Percentiles rank a stretch among this genome's conserved stretches.
Conservation (phyloP, 176 grass and related monocot genomes). For the Hyparrhenia diplandra region DNA sequence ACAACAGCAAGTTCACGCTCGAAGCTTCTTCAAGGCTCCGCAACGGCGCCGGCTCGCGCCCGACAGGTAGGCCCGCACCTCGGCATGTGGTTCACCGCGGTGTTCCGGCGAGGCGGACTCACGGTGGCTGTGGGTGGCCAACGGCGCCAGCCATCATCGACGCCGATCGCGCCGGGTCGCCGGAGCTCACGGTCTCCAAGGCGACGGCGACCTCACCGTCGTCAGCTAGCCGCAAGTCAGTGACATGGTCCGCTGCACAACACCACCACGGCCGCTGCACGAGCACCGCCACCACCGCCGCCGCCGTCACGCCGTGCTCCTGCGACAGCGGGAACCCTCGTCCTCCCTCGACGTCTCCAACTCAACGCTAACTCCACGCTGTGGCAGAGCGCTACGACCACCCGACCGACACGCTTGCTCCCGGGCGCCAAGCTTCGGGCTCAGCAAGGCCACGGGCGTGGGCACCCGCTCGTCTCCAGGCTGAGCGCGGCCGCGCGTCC, state of each 20-base stretch:
- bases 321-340: slow-evolving; percentile 46
- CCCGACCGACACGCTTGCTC: slow-evolving; percentile 31
- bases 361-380: neutral
- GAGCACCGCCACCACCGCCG: neutral
- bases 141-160: slow-evolving; percentile 29
- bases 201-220: slow-evolving; percentile 28
- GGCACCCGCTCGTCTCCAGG: slow-evolving; percentile 20
- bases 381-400: slow-evolving; percentile 54
- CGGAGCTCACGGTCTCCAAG: slow-evolving; percentile 34
- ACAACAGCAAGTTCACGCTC: slow-evolving; percentile 37
- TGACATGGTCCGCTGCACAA: slow-evolving; percentile 19
- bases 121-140: slow-evolving; percentile 44
- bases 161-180: neutral
- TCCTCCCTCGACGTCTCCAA: slow-evolving; percentile 28
- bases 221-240: neutral
- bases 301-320: slow-evolving; percentile 24
- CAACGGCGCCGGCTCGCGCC: neutral
- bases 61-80: slow-evolving; percentile 37
- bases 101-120: slow-evolving; percentile 20
- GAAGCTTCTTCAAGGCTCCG: slow-evolving; percentile 39
- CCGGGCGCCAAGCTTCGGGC: slow-evolving; percentile 33
- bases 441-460: slow-evolving; percentile 23
- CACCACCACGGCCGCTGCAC: neutral
- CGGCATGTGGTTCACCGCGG: slow-evolving; percentile 43
- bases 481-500: neutral